Conservation (phyloP, 768 basidiomycete species). For the Auriscalpium orientale region DNA sequence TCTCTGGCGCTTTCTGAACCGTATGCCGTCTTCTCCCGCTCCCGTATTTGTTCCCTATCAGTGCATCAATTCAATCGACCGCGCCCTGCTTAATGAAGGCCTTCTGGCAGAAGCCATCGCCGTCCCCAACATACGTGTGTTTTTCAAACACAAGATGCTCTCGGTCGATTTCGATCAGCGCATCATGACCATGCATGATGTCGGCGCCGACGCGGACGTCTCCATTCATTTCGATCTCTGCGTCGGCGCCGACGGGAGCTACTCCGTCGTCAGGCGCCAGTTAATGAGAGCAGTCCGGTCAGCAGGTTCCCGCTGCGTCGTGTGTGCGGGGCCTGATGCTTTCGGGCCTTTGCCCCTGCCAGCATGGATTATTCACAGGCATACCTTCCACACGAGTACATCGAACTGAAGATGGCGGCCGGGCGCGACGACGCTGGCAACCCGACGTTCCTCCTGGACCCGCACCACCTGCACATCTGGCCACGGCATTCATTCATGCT, state of each 20-base stretch:
- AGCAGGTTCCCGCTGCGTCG: constrained; percentile 28
- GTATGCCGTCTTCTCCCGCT: constrained; percentile 20
- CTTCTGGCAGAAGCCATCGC: constrained; percentile 72
- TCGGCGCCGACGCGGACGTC: constrained; percentile 33
- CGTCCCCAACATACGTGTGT: constrained; percentile 53
- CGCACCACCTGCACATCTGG: constrained; percentile 98
- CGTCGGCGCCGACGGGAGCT: constrained; percentile 90
- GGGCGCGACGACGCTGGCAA: constrained; percentile 52
- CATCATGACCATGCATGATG: constrained; percentile 45
- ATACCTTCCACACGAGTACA: constrained; percentile 93
- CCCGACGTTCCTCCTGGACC: constrained; percentile 77
- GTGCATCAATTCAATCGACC: constrained; percentile 93
- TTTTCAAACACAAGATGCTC: constrained; percentile 77
- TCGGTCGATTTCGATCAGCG: constrained; percentile 68
- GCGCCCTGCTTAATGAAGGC: constrained; percentile 78
- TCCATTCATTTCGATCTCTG: constrained; percentile 65
- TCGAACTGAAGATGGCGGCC: constrained; percentile 94
- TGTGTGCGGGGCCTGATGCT: neutral
- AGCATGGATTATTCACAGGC: constrained; percentile 95
- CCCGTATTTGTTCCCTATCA: constrained; percentile 28
- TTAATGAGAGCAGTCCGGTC: constrained; percentile 94
- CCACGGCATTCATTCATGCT: constrained; percentile 99
- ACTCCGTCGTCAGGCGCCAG: constrained; percentile 85
- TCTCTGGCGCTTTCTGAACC: constrained; percentile 16
- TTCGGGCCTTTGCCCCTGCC: constrained; percentile 8